Evolutionary conservation across 371 early-diverging fungal species (phyloP).

Genomic region (Lichtheimia ornata): DNA sequence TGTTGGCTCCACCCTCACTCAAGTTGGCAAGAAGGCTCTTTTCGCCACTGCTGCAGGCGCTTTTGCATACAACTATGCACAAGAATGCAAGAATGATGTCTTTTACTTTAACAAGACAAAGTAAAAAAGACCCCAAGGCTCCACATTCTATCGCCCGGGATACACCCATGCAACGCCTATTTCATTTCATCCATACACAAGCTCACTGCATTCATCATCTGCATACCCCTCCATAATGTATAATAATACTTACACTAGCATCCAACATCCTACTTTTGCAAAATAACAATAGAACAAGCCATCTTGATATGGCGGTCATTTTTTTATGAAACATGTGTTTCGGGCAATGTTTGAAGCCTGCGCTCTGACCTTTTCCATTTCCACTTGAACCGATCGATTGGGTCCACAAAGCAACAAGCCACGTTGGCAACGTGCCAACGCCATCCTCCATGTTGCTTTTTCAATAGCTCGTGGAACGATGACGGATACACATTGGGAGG

Average conservation of each 20-base stretch:
- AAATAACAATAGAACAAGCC: neutral
- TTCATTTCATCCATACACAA: constrained; percentile 1
- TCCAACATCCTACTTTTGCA: neutral
- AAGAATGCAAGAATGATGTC: constrained; percentile 52
- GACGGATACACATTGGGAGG: too few species aligned
- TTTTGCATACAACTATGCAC: constrained; percentile 30
- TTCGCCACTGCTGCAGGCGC: constrained; percentile 17
- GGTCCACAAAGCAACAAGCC: too few species aligned
- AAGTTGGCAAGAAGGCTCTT: constrained; percentile 19
- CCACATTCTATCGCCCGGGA: neutral
- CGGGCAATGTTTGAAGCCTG: too few species aligned
- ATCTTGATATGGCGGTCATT: too few species aligned
- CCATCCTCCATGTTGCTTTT: too few species aligned
- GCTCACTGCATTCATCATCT: too few species aligned
- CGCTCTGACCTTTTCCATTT: too few species aligned
- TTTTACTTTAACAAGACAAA: constrained; percentile 38
- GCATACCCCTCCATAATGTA: neutral
- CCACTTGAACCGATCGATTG: too few species aligned
- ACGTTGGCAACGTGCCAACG: too few species aligned
- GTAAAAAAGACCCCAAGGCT: neutral
- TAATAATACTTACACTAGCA: neutral
- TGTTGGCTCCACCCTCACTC: constrained; percentile 14
- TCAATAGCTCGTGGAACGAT: too few species aligned
- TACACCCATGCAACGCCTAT: neutral
- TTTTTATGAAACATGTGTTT: too few species aligned